These are phyloP conservation scores for Centrapalus pauciflorus DNA, from an alignment of 129 eudicot genomes.

Conservation along the genomic window DNA sequence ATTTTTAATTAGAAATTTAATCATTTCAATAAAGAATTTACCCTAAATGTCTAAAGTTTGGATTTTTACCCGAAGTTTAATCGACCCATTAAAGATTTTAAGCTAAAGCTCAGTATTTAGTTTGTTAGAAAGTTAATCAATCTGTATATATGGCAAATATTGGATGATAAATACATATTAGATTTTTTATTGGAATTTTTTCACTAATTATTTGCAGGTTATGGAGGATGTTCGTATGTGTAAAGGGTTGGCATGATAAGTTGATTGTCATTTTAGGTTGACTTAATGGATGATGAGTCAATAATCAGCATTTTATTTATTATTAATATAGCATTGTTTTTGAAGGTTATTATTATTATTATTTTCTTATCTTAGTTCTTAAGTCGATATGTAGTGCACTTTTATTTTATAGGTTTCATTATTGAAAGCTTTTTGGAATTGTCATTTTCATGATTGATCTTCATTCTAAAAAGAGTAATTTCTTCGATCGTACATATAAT, in stretches of 20 bases:
- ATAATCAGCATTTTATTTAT: neutral
- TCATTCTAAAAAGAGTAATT: too few species aligned
- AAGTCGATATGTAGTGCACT: too few species aligned
- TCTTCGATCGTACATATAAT: too few species aligned
- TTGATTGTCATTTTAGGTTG: neutral
- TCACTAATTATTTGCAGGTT: slow-evolving; percentile 39
- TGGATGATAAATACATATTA: too few species aligned
- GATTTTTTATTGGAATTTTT: neutral
- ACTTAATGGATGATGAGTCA: neutral
- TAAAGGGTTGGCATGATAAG: slow-evolving; percentile 8
- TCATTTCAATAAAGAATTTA: neutral
- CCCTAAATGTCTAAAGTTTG: neutral
- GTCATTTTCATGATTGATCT: too few species aligned
- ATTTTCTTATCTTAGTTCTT: neutral
- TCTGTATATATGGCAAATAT: neutral
- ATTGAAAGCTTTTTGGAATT: too few species aligned
- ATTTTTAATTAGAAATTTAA: neutral
- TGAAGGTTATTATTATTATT: neutral
- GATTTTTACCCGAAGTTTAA: neutral
- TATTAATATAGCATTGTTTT: neutral
- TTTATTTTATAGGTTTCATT: too few species aligned
- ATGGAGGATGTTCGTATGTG: slow-evolving; percentile 41
- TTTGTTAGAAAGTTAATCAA: neutral
- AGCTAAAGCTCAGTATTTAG: neutral
- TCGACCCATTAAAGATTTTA: neutral